Conservation (phyloP, 2,329 filamentous ascomycete species). For the Ophiobolus disseminans region DNA sequence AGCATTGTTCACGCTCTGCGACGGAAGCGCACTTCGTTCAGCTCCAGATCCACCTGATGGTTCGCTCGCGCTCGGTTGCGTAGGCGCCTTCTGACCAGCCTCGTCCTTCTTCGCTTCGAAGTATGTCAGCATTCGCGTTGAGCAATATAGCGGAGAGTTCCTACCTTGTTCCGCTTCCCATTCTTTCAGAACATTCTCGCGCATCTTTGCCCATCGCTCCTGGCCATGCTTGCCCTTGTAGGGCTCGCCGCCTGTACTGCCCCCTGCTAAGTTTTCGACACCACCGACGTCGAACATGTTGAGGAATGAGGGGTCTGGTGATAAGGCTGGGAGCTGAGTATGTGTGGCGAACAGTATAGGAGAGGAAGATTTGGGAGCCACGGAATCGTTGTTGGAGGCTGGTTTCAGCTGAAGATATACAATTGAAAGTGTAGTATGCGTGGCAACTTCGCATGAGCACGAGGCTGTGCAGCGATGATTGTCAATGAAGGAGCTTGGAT, state of each 20-base stretch:
- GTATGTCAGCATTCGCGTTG: background rate
- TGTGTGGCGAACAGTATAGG: no score
- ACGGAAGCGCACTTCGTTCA: no score
- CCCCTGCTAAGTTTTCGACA: background rate
- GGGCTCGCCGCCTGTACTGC: background rate
- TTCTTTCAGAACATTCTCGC: background rate
- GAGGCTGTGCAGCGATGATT: no score
- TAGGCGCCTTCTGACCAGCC: background rate
- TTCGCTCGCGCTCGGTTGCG: background rate
- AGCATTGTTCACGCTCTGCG: background rate
- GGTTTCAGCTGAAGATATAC: background rate
- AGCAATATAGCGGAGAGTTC: background rate
- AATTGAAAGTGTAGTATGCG: background rate
- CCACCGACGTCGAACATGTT: background rate
- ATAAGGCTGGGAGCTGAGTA: no score
- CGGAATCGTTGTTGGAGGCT: background rate
- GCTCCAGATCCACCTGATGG: background rate
- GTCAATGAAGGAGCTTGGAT: no score
- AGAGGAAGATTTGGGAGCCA: background rate
- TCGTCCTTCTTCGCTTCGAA: background rate
- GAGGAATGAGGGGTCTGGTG: no score
- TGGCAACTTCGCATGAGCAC: background rate
- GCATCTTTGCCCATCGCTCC: background rate
- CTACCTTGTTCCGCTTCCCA: background rate
- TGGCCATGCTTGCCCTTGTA: background rate